These are phyloP conservation scores for Actinidia polygama DNA, from an alignment of 179 eudicot species.

Conservation along the genomic window DNA sequence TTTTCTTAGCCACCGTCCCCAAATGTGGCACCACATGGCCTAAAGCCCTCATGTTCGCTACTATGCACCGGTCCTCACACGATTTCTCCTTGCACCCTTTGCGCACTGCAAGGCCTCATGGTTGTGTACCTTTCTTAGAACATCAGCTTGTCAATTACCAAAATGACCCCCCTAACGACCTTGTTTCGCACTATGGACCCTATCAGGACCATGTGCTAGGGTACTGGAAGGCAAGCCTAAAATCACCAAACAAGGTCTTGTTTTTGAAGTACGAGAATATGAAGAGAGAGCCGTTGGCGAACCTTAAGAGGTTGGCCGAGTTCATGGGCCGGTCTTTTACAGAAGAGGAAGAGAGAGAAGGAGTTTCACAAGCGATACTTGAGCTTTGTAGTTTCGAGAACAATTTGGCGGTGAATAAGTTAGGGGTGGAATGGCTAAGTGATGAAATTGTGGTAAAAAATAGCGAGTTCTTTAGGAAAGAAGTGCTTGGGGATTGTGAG, in stretches of 20 bases:
- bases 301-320: not conserved
- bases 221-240: not conserved
- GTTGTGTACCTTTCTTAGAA: slow-evolving; percentile 47
- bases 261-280: slow-evolving; percentile 57
- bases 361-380: not conserved
- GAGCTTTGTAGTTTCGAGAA: slow-evolving; percentile 9
- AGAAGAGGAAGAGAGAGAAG: not conserved
- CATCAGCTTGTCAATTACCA: slow-evolving; percentile 22
- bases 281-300: slow-evolving; percentile 34
- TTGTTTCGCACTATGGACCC: slow-evolving; percentile 43
- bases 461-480: slow-evolving; percentile 15
- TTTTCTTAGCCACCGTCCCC: slow-evolving; percentile 36
- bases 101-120: slow-evolving; percentile 42
- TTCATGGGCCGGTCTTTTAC: slow-evolving; percentile 44
- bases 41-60: slow-evolving; percentile 39
- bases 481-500: slow-evolving; percentile 25
- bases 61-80: slow-evolving; percentile 15
- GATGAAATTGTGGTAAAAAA: not conserved
- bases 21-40: slow-evolving; percentile 59
- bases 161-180: slow-evolving; percentile 2
- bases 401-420: slow-evolving; percentile 20
- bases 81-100: slow-evolving; percentile 37
- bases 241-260: slow-evolving; percentile 40
- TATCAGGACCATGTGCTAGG: slow-evolving; percentile 31
- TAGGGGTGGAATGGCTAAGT: slow-evolving; percentile 27